A percentile compares a stretch with the other conserved stretches of the same genome.
These are phyloP conservation scores for Kodamaea nitidulidarum DNA, from an alignment of 805 yeast species.

Conservation along the genomic window DNA sequence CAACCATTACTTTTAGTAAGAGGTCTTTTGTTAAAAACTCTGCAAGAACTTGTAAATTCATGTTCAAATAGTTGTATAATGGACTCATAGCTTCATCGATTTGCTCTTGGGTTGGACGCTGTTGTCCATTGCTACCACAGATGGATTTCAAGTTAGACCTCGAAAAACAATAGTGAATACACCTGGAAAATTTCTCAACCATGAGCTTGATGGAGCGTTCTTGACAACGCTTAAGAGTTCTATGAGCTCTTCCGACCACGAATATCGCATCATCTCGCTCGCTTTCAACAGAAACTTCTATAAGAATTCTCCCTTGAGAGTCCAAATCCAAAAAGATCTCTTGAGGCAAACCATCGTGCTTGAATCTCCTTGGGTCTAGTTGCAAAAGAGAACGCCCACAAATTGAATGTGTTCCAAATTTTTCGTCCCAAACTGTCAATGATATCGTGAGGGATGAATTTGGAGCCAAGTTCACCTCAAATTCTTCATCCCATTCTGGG, in stretches of 20 bases:
- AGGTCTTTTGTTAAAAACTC: slow-evolving; percentile 52
- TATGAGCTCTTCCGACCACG: slow-evolving; percentile 70
- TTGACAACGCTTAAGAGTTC: slow-evolving; percentile 59
- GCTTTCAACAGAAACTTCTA: slow-evolving; percentile 71
- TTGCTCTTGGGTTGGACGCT: slow-evolving; percentile 41
- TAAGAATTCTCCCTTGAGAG: slow-evolving; percentile 61
- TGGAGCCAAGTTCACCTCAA: slow-evolving; percentile 49
- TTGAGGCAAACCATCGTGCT: slow-evolving; percentile 65
- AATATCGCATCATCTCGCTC: slow-evolving; percentile 80
- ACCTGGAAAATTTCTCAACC: slow-evolving; percentile 68
- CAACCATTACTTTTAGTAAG: slow-evolving; percentile 62
- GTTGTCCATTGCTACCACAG: slow-evolving; percentile 48
- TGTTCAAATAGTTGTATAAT: slow-evolving; percentile 67
- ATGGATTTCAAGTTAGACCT: slow-evolving; percentile 51
- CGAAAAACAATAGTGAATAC: slow-evolving; percentile 57
- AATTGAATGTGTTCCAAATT: slow-evolving; percentile 51
- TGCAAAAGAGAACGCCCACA: slow-evolving; percentile 62
- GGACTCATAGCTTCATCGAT: slow-evolving; percentile 68
- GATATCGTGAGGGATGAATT: slow-evolving; percentile 45
- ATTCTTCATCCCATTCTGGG: slow-evolving; percentile 87
- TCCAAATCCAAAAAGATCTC: slow-evolving; percentile 57
- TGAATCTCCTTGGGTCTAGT: slow-evolving; percentile 58
- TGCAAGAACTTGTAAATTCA: slow-evolving; percentile 63
- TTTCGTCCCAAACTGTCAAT: slow-evolving; percentile 69
- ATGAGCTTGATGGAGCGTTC: slow-evolving; percentile 65